Evolutionary conservation across 176 grass and related monocot species (phyloP).

Genomic region (Oryza rufipogon): DNA sequence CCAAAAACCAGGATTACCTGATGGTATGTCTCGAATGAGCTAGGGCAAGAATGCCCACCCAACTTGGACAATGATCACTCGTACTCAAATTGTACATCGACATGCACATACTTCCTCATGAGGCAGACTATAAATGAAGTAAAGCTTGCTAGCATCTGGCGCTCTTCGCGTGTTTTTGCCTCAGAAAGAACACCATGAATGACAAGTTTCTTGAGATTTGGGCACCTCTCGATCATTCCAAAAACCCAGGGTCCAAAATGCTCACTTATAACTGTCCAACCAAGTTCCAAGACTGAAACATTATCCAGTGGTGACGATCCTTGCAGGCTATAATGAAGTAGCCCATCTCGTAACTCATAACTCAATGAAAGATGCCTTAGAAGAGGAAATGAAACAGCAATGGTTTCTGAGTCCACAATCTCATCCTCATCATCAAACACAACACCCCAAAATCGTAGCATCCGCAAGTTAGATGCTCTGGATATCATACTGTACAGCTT

Average conservation of each 20-base stretch:
- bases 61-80: conserved; percentile 57
- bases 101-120: conserved; percentile 82
- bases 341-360: conserved; percentile 92
- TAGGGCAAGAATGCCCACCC: conserved; percentile 6
- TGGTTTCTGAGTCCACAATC: conserved; percentile 91
- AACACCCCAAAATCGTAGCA: conserved; percentile 84
- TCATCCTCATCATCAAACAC: conserved; percentile 97
- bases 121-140: conserved; percentile 82
- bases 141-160: conserved; percentile 77
- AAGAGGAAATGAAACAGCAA: conserved; percentile 85
- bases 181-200: conserved; percentile 94
- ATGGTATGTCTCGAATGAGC: conserved; percentile 19
- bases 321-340: conserved; percentile 77
- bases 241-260: conserved; percentile 97
- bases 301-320: conserved; percentile 73
- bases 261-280: conserved; percentile 93
- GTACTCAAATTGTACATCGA: conserved; percentile 94
- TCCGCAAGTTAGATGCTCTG: conserved; percentile 72
- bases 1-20: conserved; percentile 44
- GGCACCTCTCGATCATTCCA: conserved; percentile 96
- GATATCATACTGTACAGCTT: conserved; percentile 93
- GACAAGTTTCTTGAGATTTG: conserved; percentile 94
- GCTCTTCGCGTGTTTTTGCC: conserved; percentile 88
- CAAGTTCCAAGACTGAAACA: conserved; percentile 84
- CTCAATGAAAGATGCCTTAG: conserved; percentile 88